Evolutionary conservation across 345 rosid species (phyloP), one percentile per base, ranked within the genome.

Genomic region (Pistacia atlantica): DNA sequence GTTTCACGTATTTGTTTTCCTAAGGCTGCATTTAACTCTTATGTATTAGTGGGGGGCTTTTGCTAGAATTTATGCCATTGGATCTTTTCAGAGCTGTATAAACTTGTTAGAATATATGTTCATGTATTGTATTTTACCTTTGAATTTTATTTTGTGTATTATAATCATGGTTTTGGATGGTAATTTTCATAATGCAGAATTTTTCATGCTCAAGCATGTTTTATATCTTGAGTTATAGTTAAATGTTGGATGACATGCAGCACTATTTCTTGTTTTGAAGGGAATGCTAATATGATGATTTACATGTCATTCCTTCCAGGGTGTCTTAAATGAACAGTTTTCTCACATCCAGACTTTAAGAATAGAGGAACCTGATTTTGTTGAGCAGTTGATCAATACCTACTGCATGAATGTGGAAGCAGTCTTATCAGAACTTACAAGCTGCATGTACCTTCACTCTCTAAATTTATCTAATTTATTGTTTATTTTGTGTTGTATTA

Each of bases 321-420:
- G 89, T 14, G 75, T 84, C 52, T 28, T 87, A 33, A 85, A 80
- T 62, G 75, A 72, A 61, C 86, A 76, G 69, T 83, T 85, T 65
- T 76, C 63, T 77, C 76, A 66, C 28, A 75, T 83, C 68, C 87
- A 77, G 67, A 77, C 65, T 61, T 77, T 76, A 83, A 85, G 69
- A 80, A 77, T 76, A 16, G 82, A 84, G 80, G 83, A 85, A 69
- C 80, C 86, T 48, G 84, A 84, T 57, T 61, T 17, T 81, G 68
- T 79, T 61, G 69, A 81, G 71, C 80, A 75, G 52, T 67, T 87
- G 75, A 84, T 89, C 74, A 84, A 76, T 73, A 37, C 73, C 5
- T 89, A 84, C 64, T 85, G 84, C 63, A 49, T 28, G 9, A 77
- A 80, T 54, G 81, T 82, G 62, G 87, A 85, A 76, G 51, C 75